Base-by-base conservation (phyloP, 2,329 filamentous ascomycete genomes). In the Talaromyces rugulosus region DNA sequence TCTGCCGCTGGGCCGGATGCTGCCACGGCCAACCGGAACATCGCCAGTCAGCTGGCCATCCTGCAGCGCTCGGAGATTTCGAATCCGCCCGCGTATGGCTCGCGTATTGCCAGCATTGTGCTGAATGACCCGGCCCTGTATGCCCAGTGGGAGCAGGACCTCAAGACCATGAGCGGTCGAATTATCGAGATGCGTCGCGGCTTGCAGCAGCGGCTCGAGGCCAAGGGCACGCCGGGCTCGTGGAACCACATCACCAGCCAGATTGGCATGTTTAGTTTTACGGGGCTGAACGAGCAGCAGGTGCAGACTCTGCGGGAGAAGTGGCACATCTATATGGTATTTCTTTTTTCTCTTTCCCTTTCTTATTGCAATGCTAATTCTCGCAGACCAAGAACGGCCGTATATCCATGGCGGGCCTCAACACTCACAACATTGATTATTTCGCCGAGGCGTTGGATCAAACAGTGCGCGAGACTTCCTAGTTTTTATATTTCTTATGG, bases 211-310 rank as follows among this genome's bases (percentile, higher is more conserved):
- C 91, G 93, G 77, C 86, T 99, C 11, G 94, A 98, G 79, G 86
- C 88, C 72, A 84, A 94, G 63, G 87, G 86, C 33, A 97, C 95
- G 0, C 94, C 94, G 0, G 94, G 94, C 34, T 89, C 85, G 14
- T 99, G 95, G 95, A 91, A 93, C 73, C 95, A 99, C 80, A 96
- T 99, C 75, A 97, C 93, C 16, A 91, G 96, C 71, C 95, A 99
- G 84, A 99, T 99, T 74, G 95, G 95, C 80, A 99, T 99, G 95
- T 99, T 99, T 81, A 94, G 89, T 76, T 99, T 96, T 62, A 83
- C 82, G 0, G 84, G 83, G 0, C 71, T 86, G 63, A 79, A 64
- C 4, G 78, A 81, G 62, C 63, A 71, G 3, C 82, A 85, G 65
- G 82, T 85, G 3, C 67, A 71, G 66, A 69, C 74, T 54, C 66